Evolutionary conservation across 371 early-diverging fungal genomes (phyloP).

Genomic region (Chytridiales sp.): DNA sequence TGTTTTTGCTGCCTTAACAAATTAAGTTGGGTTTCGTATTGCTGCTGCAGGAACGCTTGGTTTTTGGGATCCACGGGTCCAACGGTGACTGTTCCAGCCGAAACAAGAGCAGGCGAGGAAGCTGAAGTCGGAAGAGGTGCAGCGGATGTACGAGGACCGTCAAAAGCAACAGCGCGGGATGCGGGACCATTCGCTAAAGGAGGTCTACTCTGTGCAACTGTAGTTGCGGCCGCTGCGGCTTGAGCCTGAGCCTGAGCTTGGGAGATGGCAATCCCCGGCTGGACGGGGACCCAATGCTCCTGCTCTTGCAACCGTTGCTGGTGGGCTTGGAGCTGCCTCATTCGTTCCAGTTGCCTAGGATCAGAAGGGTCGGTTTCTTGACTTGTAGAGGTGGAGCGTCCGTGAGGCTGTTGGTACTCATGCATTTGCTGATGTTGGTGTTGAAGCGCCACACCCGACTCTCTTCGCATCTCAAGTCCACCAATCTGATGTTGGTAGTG

Average conservation of each 20-base stretch:
- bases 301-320: background rate
- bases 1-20: too few relatives aligned
- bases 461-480: too few relatives aligned
- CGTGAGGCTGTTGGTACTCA: too few relatives aligned
- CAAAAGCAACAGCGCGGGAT: too few relatives aligned
- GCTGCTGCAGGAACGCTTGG: background rate
- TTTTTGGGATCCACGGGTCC: background rate
- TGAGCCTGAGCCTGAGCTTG: background rate
- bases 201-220: too few relatives aligned
- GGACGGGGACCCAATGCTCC: background rate
- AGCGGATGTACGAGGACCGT: background rate
- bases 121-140: background rate
- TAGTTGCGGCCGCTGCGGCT: background rate
- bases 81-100: background rate
- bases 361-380: too few relatives aligned
- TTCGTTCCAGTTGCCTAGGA: too few relatives aligned
- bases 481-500: too few relatives aligned
- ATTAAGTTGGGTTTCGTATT: slow-evolving; percentile 7
- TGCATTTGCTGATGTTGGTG: too few relatives aligned
- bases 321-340: background rate
- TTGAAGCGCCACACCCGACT: too few relatives aligned
- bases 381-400: too few relatives aligned
- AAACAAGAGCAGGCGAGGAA: background rate
- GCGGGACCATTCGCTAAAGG: too few relatives aligned
- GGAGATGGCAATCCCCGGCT: background rate